Base-by-base conservation (phyloP, 2,329 filamentous ascomycete species). In the Xylariaceae sp. region DNA sequence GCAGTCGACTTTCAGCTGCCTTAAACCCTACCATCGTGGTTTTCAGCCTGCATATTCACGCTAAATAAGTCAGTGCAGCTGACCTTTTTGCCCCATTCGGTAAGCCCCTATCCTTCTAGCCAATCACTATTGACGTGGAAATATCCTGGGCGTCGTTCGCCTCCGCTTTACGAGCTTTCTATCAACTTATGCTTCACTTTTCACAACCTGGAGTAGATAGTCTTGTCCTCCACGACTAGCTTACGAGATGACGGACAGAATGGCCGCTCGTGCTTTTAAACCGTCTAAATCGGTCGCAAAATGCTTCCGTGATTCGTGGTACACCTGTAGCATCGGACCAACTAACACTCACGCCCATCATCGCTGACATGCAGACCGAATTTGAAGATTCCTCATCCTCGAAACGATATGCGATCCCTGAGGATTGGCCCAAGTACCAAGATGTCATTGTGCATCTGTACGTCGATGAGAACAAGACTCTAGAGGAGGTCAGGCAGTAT, bases 401-500 rank as follows among this genome's bases (percentile, higher is more conserved):
- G 17, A 67, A 66, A 56, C 64, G 52, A 55, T 66, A 68, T 61
- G 64, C 65, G 52, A 59, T 64, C 10, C 49, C 65, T n/a, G 64
- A 69, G 52, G 66, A 69, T 56, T 71, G 68, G 68, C 51, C 62
- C 8, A 62, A 62, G 48, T 58, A 67, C 13, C 67, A 66, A 56
- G 39, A 64, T 53, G 56, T 65, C 51, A 69, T 71, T 47, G 64
- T 66, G 53, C 63, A 58, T 45, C 57, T 71, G 10, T 71, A 71
- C 57, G 64, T 71, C 37, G 66, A 71, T 30, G 64, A 71, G 53
- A 68, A 70, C n/a, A 69, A 69, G 57, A 69, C 68, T 11, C 60
- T 71, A 11, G 68, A 69, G 48, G 68, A 71, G 39, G 68, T 71
- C 30, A 67, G 64, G 54, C 60, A 63, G 10, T 55, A 68, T 55